Percentiles rank a stretch among this genome's conserved stretches.
Evolutionary conservation across 1,284 basidiomycete genomes (phyloP).

Genomic region (Boletus mariae): DNA sequence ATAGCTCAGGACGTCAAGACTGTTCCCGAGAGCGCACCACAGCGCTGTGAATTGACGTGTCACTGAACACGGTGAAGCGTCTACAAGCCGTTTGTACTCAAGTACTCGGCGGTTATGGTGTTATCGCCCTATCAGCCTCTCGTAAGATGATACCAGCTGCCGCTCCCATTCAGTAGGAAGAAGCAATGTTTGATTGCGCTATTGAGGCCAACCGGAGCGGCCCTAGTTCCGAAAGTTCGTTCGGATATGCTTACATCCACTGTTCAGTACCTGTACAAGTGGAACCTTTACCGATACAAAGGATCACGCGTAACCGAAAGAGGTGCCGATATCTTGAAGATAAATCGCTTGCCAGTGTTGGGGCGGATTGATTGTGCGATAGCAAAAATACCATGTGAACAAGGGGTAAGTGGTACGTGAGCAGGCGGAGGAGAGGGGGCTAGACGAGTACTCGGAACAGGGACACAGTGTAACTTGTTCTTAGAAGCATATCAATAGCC

Average conservation of each 20-base stretch:
- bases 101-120: too few relatives aligned
- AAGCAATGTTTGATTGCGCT: too few relatives aligned
- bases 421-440: background rate
- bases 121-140: background rate
- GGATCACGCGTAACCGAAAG: slow-evolving; percentile 28
- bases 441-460: background rate
- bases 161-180: background rate
- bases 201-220: too few relatives aligned
- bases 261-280: background rate
- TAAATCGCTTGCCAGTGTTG: slow-evolving; percentile 38
- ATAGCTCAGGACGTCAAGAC: background rate
- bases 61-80: background rate
- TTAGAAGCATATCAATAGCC: background rate
- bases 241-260: background rate
- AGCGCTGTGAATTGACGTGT: background rate
- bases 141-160: too few relatives aligned
- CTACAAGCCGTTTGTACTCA: too few relatives aligned
- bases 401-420: background rate
- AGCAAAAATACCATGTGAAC: background rate
- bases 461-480: background rate
- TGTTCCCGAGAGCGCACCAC: background rate
- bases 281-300: slow-evolving; percentile 33
- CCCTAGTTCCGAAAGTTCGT: background rate
- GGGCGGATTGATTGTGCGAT: slow-evolving; percentile 29
- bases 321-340: background rate